Conservation (phyloP, 352 stramenopile species). For the Phytophthora fragariaefolia region DNA sequence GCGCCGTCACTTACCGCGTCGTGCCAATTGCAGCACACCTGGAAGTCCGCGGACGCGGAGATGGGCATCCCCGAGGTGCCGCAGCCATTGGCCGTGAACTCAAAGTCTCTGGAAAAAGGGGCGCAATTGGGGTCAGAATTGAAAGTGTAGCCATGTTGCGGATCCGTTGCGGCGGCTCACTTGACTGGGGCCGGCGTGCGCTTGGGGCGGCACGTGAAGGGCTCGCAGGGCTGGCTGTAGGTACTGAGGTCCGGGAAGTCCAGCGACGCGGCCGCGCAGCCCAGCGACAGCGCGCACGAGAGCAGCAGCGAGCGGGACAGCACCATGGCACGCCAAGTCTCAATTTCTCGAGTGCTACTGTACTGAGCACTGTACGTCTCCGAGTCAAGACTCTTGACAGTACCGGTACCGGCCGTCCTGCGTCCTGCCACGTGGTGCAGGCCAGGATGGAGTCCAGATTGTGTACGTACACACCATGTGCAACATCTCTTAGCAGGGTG, state of each 20-base stretch:
- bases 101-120: constrained; percentile 53
- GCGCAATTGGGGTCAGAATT: not conserved
- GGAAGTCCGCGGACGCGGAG: constrained; percentile 50
- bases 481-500: no score
- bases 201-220: constrained; percentile 46
- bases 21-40: constrained; percentile 85
- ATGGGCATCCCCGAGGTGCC: constrained; percentile 69
- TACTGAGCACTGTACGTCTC: no score
- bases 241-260: constrained; percentile 41
- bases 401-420: no score
- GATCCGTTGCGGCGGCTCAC: constrained; percentile 1
- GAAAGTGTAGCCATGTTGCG: constrained; percentile 18
- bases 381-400: no score
- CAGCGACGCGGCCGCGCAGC: constrained; percentile 11
- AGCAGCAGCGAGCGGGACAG: constrained; percentile 26
- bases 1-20: constrained; percentile 59
- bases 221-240: constrained; percentile 48
- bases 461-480: no score
- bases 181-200: constrained; percentile 26
- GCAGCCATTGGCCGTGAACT: constrained; percentile 81
- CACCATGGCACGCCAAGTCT: constrained; percentile 19
- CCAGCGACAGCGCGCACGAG: constrained; percentile 20
- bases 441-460: no score
- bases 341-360: not conserved
- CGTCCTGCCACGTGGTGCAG: no score